These are phyloP conservation scores for Fraxinus velutina DNA, from an alignment of 305 asterid genomes.

Conservation along the genomic window DNA sequence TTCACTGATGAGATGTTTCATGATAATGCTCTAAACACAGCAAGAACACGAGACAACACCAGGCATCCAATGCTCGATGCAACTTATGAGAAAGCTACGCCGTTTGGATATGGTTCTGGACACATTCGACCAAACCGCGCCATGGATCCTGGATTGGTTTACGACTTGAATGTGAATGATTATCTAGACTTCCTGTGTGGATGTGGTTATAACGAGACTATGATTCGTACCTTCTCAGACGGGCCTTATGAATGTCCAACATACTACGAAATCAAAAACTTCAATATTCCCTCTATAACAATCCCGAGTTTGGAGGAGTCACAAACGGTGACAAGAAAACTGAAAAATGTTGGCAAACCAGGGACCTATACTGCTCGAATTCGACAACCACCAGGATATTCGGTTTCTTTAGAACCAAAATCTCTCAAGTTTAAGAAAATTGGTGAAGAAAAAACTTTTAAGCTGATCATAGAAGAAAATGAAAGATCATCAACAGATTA, in stretches of 20 bases:
- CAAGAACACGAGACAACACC: conserved; percentile 21
- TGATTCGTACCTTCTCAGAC: background rate
- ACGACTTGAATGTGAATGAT: conserved; percentile 22
- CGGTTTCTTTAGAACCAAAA: conserved; percentile 20
- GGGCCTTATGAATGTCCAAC: conserved; percentile 15
- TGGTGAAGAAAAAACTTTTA: conserved; percentile 25
- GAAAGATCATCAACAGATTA: background rate
- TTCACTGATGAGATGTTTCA: background rate
- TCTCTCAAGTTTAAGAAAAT: conserved; percentile 13
- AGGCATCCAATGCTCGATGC: conserved; percentile 5
- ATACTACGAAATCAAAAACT: background rate
- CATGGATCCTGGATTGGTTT: conserved; percentile 29
- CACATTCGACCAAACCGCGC: conserved; percentile 22
- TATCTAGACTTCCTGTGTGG: conserved; percentile 27
- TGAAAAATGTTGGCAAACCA: conserved; percentile 29
- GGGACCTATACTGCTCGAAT: conserved; percentile 27
- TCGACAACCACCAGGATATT: conserved; percentile 24
- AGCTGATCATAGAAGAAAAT: conserved; percentile 7
- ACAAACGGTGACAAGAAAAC: conserved; percentile 18
- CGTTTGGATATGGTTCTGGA: conserved; percentile 27
- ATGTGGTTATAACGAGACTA: conserved; percentile 12
- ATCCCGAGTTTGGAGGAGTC: conserved; percentile 19
- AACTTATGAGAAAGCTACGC: conserved; percentile 5
- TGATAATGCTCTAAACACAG: background rate
- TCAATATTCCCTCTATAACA: conserved; percentile 32